Evolutionary conservation across 1,284 basidiomycete genomes (phyloP), one percentile per base, ranked within the genome.

Genomic region (Sanghuangporus weigelae): DNA sequence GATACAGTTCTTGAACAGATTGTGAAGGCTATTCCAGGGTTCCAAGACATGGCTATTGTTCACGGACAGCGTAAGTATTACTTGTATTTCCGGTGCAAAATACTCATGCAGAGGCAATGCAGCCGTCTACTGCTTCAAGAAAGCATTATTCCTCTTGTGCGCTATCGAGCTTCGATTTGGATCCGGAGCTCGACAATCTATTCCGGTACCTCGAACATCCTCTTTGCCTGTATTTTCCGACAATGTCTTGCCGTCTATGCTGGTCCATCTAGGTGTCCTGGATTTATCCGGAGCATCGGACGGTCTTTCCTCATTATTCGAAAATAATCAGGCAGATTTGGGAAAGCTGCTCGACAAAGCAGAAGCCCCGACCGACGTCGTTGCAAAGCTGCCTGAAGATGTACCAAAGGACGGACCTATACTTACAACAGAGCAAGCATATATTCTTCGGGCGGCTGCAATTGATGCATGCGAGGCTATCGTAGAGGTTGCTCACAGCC

Each of bases 121-220:
- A 92, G 90, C 84, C 7, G 81, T 95, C 10, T 95, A 92, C 74
- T 83, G 92, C 71, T 92, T 93, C 80, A 95, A 95, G 74, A 95
- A 95, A 71, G 93, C 91, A 1, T 78, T 96, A 36, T 92, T 94
- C 74, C 81, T 96, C 48, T 77, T 95, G 49, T 84, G 91, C 66
- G 86, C 86, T 7, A 76, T 95, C 60, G 76, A 75, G 19, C 73
- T 88, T 44, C 84, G 89, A 42, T 90, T 92, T 75, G 81, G 82
- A 48, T 73, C 78, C 16, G 69, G 77, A 56, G 73, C 78, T 36
- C 63, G 70, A 7, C 72, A 81, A 38, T 78, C 84, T 2, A 83
- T 93, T 68, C 85, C 85, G 23, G 73, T 89, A 7, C 89, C 89
- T 11, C 76, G 79, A 39, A 86, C 87, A 1, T 71, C 75, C 2